A percentile compares a stretch with the other conserved stretches of the same genome.
phyloP scores from a whole-genome alignment of 148 eudicot species.

The Cornus kousa region DNA sequence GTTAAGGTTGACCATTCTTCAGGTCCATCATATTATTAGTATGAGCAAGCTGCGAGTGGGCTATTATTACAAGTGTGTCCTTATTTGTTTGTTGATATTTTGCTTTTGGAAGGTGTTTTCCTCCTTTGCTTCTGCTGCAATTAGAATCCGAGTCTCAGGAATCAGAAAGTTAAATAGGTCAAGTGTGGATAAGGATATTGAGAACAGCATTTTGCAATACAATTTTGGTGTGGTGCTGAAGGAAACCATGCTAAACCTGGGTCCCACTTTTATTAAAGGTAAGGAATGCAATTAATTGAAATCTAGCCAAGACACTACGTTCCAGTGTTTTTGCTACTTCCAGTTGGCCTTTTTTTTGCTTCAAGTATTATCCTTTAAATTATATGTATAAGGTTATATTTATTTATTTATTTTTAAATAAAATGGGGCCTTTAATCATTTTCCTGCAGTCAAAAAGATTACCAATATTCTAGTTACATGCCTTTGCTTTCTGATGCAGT shows the following conservation, averaged over 20 bases:
- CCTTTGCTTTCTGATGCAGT: conserved; percentile 56
- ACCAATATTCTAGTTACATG: conserved; percentile 16
- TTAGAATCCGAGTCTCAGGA: conserved; percentile 58
- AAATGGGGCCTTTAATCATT: conserved; percentile 8
- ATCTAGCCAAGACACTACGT: neutral
- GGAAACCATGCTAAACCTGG: conserved; percentile 76
- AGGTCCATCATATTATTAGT: neutral
- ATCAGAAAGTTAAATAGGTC: conserved; percentile 29
- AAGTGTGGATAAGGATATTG: conserved; percentile 30
- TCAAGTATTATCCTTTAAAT: neutral
- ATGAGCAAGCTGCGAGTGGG: neutral
- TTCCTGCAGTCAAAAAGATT: neutral
- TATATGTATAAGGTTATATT: neutral
- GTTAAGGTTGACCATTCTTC: neutral
- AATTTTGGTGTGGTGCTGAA: conserved; percentile 75
- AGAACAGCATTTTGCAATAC: conserved; percentile 37
- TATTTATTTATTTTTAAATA: too few relatives aligned
- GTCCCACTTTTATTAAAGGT: conserved; percentile 97
- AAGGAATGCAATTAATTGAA: conserved; percentile 14
- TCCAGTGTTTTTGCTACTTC: neutral
- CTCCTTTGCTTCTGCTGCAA: conserved; percentile 78
- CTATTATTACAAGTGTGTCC: neutral
- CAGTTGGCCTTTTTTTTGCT: neutral
- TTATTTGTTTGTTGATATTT: conserved; percentile 13
- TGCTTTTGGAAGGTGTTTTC: conserved; percentile 54